A percentile compares a stretch with the other conserved stretches of the same genome.
Conservation (phyloP, 108 stramenopile genomes). For the Pseudonitzschia multiseries region DNA sequence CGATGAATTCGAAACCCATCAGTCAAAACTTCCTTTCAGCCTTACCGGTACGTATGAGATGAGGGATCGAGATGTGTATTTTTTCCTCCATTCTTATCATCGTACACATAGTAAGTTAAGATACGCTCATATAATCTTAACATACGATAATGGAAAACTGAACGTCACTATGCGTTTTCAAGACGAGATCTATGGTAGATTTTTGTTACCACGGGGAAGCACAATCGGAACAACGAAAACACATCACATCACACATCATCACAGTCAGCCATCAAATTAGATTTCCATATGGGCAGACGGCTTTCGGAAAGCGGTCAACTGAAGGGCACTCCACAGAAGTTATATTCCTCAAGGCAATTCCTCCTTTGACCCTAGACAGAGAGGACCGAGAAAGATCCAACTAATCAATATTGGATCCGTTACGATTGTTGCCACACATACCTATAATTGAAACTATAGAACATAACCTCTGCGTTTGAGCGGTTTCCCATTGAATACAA, state of each 20-base stretch:
- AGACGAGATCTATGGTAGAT: background rate
- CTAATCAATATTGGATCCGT: background rate
- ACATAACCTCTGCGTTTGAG: background rate
- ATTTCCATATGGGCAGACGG: background rate
- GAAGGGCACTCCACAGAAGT: too few relatives aligned
- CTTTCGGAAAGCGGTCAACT: background rate
- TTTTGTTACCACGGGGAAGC: background rate
- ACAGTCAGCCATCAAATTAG: constrained; percentile 15
- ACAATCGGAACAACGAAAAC: constrained; percentile 1
- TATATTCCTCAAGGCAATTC: background rate
- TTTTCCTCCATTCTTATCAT: too few relatives aligned
- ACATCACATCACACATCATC: constrained; percentile 18
- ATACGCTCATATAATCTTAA: background rate
- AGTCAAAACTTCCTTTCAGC: too few relatives aligned
- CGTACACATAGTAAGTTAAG: too few relatives aligned
- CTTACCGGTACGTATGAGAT: too few relatives aligned
- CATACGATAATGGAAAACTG: background rate
- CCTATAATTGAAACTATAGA: background rate
- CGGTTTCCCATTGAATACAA: background rate
- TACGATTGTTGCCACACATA: background rate
- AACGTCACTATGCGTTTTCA: background rate
- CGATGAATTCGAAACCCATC: too few relatives aligned
- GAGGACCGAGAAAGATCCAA: too few relatives aligned
- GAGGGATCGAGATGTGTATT: too few relatives aligned
- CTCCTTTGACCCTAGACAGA: background rate